Evolutionary conservation across 2,329 filamentous ascomycete genomes (phyloP), one percentile per base, ranked within the genome.

Genomic region (Raffaelea albimanens): DNA sequence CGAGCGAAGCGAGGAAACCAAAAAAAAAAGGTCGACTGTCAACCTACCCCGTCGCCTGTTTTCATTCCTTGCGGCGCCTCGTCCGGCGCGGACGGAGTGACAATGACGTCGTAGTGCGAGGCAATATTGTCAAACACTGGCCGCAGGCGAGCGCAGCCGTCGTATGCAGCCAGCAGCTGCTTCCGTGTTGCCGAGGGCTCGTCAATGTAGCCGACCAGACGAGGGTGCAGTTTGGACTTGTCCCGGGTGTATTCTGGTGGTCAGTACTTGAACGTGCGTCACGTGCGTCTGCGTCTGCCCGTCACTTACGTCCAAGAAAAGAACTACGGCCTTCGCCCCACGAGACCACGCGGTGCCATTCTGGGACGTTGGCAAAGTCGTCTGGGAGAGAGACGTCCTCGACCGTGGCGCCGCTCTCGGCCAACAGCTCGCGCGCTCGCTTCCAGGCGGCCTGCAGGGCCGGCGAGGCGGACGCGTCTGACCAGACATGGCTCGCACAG

Each of bases 81-180:
- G 47, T 80, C 81, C 0, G 71, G 56, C 0, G 73, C 75, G 54
- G 78, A 82, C 0, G 80, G 80, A 0, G 70, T 73, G 10, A 85
- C 53, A 0, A 83, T 65, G 0, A 75, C 76, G 14, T 67, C 71
- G 50, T 80, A 83, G 16, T 61, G 57, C 1, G 61, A 60, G 0
- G 71, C 67, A 4, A 83, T 67, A 2, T 59, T 63, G 53, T 84
- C 80, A 4, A 77, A 69, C 18, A 68, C 63, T 0, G 78, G 76
- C 25, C 80, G 62, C 16, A 79, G 62, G 1, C 66, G 65, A 0
- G 77, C 74, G 18, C 77, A 68, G 1, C 64, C 63, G 52, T 84
- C 79, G 39, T 76, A 75, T 0, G 76, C 75, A 8, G 73, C 65
- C 0, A 81, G 57, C 43, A 77, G 69, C 2, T 67, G 64, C 22